Conservation (phyloP, 2,329 filamentous ascomycete genomes). For the Capronia americana region DNA sequence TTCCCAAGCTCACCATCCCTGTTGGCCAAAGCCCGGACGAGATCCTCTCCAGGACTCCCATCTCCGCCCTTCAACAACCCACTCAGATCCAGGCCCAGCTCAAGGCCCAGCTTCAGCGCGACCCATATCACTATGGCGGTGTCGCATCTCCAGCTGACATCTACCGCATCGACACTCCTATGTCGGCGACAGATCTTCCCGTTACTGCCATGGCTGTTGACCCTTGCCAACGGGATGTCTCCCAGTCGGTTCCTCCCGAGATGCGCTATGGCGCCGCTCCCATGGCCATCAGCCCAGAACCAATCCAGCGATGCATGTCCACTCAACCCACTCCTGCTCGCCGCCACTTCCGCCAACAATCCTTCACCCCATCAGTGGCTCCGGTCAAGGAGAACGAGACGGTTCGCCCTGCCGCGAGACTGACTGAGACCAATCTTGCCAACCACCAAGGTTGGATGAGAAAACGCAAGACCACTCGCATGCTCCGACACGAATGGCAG, state of each 20-base stretch:
- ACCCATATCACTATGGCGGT: constrained; percentile 43
- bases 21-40: constrained; percentile 43
- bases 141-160: constrained; percentile 62
- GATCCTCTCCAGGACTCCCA: constrained; percentile 41
- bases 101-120: constrained; percentile 59
- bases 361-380: constrained; percentile 37
- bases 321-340: constrained; percentile 41
- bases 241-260: constrained; percentile 90
- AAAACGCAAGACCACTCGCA: constrained; percentile 86
- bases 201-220: constrained; percentile 74
- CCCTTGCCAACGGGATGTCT: constrained; percentile 76
- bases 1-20: constrained; percentile 65
- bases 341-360: constrained; percentile 31
- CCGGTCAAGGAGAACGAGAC: constrained; percentile 36
- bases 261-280: constrained; percentile 74
- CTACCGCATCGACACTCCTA: constrained; percentile 82
- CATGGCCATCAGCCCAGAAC: constrained; percentile 47
- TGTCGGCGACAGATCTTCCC: constrained; percentile 89
- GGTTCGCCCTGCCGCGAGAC: constrained; percentile 12
- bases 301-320: constrained; percentile 54
- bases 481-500: constrained; percentile 92
- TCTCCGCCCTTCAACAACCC: constrained; percentile 41
- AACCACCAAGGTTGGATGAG: constrained; percentile 88
- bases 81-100: constrained; percentile 37
- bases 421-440: constrained; percentile 36